A percentile compares a stretch with the other conserved stretches of the same genome.
These are phyloP conservation scores for Vigna angularis DNA, from an alignment of 306 rosid genomes.

Conservation along the genomic window DNA sequence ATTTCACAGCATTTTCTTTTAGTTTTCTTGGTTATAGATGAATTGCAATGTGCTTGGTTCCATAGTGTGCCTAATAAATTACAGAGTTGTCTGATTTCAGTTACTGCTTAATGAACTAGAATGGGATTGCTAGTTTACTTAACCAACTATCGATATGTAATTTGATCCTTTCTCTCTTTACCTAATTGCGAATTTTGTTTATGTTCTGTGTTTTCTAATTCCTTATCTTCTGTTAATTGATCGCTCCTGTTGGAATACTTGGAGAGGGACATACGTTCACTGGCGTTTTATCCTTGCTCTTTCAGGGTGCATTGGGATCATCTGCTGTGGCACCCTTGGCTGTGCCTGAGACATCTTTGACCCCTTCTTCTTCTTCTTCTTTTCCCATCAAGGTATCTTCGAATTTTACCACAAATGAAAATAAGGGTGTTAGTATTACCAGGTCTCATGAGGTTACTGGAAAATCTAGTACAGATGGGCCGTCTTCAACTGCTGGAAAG, in stretches of 20 bases:
- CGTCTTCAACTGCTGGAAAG: constrained; percentile 95
- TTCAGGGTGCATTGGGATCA: constrained; percentile 72
- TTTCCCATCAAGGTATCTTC: constrained; percentile 93
- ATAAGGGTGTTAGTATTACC: constrained; percentile 99
- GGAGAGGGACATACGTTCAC: constrained; percentile 42
- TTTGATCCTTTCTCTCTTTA: not conserved
- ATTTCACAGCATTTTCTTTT: not conserved
- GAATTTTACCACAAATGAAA: constrained; percentile 98
- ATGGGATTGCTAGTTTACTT: not conserved
- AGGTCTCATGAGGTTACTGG: constrained; percentile 99
- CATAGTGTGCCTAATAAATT: not conserved
- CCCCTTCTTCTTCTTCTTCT: constrained; percentile 59
- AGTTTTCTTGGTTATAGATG: constrained; percentile 1
- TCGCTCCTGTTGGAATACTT: constrained; percentile 20
- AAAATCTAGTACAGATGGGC: constrained; percentile 99
- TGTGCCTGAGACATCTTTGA: constrained; percentile 64
- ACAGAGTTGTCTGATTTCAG: not conserved
- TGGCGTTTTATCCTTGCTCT: constrained; percentile 33
- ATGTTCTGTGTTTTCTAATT: constrained; percentile 5
- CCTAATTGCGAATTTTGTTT: not conserved
- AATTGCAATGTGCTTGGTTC: not conserved
- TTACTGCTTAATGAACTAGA: constrained; percentile 21
- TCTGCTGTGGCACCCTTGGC: constrained; percentile 56
- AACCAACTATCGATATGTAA: not conserved
- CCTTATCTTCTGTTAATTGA: not conserved